Evolutionary conservation across 257 asterid genomes (phyloP).

Genomic region (Salvia miltiorrhiza): DNA sequence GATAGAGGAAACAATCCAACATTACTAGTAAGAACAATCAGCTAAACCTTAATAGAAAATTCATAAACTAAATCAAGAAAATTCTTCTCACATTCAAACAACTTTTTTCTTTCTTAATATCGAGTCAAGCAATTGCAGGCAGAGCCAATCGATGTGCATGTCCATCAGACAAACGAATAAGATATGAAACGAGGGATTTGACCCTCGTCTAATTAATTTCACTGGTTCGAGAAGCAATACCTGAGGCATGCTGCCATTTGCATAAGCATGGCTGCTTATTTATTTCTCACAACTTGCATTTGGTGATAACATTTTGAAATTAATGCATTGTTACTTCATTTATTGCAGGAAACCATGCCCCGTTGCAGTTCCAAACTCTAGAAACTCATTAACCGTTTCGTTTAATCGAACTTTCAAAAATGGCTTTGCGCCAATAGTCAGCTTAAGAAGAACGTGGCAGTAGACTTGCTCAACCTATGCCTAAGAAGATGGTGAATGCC

Average conservation of each 20-base stretch:
- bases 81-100: no score
- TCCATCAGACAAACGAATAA: background rate
- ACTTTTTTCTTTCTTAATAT: no score
- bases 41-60: no score
- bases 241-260: background rate
- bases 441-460: background rate
- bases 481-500: background rate
- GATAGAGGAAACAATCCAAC: no score
- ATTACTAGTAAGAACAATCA: no score
- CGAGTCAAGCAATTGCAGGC: no score
- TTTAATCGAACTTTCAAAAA: background rate
- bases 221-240: background rate
- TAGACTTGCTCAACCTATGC: background rate
- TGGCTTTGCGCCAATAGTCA: background rate
- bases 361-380: background rate
- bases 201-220: background rate
- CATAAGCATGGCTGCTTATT: background rate
- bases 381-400: background rate
- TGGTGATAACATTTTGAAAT: background rate
- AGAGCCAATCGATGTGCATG: no score
- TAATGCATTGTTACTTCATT: background rate
- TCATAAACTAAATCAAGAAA: no score
- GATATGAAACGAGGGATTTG: background rate
- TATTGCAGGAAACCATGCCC: background rate
- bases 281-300: background rate